Evolutionary conservation across 805 yeast genomes (phyloP).

Genomic region (Sugiyamaella marilandica): DNA sequence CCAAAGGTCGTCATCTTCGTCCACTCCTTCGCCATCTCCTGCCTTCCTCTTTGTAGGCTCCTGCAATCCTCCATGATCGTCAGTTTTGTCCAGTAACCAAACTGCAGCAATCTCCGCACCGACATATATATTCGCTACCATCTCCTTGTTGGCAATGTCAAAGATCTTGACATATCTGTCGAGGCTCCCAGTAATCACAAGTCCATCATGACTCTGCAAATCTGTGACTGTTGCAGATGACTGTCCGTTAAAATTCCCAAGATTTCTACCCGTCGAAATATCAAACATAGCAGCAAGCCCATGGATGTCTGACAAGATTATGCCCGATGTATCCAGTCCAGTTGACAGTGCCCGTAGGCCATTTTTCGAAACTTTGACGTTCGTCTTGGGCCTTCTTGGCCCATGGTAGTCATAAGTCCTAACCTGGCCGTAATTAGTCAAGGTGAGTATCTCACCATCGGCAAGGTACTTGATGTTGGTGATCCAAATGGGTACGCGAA

Average conservation of each 20-base stretch:
- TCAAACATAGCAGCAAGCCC: conserved; percentile 37
- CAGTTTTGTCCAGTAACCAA: conserved; percentile 46
- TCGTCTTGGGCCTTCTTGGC: conserved; percentile 64
- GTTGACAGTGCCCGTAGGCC: conserved; percentile 44
- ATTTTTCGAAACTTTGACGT: conserved; percentile 50
- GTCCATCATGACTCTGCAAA: conserved; percentile 22
- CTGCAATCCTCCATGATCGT: conserved; percentile 32
- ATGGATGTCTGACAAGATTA: conserved; percentile 71
- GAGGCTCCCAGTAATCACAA: conserved; percentile 74
- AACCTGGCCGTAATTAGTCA: conserved; percentile 72
- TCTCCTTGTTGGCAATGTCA: conserved; percentile 53
- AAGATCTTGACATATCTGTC: conserved; percentile 83
- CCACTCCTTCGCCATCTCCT: conserved; percentile 20
- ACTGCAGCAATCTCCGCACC: conserved; percentile 66
- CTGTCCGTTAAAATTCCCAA: conserved; percentile 50
- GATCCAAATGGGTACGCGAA: conserved; percentile 81
- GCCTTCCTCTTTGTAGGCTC: conserved; percentile 20
- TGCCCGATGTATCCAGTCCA: conserved; percentile 37
- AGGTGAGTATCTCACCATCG: conserved; percentile 43
- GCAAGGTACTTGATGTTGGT: conserved; percentile 49
- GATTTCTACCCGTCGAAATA: conserved; percentile 21
- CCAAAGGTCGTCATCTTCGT: conserved; percentile 39
- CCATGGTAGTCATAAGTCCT: conserved; percentile 65
- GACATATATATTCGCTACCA: conserved; percentile 64
- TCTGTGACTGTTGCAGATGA: conserved; percentile 66